Conservation (phyloP, 108 stramenopile species). For the Craspedostauros australis region DNA sequence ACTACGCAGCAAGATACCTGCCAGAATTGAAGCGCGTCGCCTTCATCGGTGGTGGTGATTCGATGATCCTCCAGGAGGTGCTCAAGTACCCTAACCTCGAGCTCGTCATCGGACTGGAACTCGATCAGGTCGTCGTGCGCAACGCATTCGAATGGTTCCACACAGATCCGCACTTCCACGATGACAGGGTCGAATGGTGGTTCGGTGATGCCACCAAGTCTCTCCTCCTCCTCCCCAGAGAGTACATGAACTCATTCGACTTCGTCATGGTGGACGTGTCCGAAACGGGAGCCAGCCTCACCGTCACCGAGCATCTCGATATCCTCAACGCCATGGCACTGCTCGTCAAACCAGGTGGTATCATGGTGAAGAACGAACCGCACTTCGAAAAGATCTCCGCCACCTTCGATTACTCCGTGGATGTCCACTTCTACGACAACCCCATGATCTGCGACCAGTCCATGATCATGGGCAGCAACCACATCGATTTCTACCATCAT, state of each 20-base stretch:
- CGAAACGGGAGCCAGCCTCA: slow-evolving; percentile 50
- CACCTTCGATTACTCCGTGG: slow-evolving; percentile 36
- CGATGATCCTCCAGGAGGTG: slow-evolving; percentile 55
- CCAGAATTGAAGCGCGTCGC: slow-evolving; percentile 22
- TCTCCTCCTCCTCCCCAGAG: slow-evolving; percentile 36
- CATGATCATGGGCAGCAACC: slow-evolving; percentile 18
- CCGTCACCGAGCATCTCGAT: slow-evolving; percentile 43
- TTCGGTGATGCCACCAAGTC: slow-evolving; percentile 59
- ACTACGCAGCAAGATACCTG: slow-evolving; percentile 50
- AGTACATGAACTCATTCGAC: slow-evolving; percentile 57
- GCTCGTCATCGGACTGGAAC: slow-evolving; percentile 48
- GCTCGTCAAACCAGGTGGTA: slow-evolving; percentile 37
- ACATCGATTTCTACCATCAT: slow-evolving; percentile 23
- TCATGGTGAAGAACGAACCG: slow-evolving; percentile 51
- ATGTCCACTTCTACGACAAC: slow-evolving; percentile 12
- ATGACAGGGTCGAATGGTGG: slow-evolving; percentile 65
- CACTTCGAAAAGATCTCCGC: slow-evolving; percentile 50
- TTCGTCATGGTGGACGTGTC: slow-evolving; percentile 57
- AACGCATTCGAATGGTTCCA: slow-evolving; percentile 44
- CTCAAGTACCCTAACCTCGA: slow-evolving; percentile 52
- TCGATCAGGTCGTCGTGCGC: slow-evolving; percentile 51
- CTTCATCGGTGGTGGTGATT: slow-evolving; percentile 56
- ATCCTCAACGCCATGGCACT: slow-evolving; percentile 45
- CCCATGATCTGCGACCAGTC: slow-evolving; percentile 16
- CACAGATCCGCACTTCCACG: slow-evolving; percentile 53